These are phyloP conservation scores for Fusarium sp. DNA, from an alignment of 2,329 filamentous ascomycete species.

Conservation along the genomic window DNA sequence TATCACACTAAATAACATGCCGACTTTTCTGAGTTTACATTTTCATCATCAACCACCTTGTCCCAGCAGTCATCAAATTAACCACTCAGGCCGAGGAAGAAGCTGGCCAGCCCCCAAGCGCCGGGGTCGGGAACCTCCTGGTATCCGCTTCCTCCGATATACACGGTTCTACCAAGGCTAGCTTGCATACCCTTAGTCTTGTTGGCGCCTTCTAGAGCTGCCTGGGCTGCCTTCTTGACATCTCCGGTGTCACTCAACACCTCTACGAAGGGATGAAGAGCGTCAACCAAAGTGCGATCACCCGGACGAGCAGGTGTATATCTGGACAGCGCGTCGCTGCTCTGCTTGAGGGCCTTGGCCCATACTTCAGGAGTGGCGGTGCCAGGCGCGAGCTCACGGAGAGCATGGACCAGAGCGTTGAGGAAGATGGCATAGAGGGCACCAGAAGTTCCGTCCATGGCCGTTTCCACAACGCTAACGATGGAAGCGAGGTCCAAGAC, in stretches of 20 bases:
- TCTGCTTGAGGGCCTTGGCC: slow-evolving; percentile 76
- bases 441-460: slow-evolving; percentile 72
- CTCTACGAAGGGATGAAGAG: slow-evolving; percentile 87
- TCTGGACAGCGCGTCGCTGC: slow-evolving; percentile 75
- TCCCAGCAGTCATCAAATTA: slow-evolving; percentile 43
- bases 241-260: slow-evolving; percentile 73
- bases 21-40: neutral
- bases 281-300: slow-evolving; percentile 91
- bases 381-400: slow-evolving; percentile 57
- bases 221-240: slow-evolving; percentile 77
- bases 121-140: slow-evolving; percentile 71
- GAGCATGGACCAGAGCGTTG: slow-evolving; percentile 79
- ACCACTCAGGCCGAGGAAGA: slow-evolving; percentile 77
- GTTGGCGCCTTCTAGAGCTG: slow-evolving; percentile 79
- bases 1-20: slow-evolving; percentile 3
- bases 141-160: slow-evolving; percentile 58
- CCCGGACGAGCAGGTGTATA: slow-evolving; percentile 93
- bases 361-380: slow-evolving; percentile 57
- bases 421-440: slow-evolving; percentile 83
- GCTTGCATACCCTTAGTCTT: slow-evolving; percentile 93
- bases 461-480: slow-evolving; percentile 64
- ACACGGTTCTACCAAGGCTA: slow-evolving; percentile 73
- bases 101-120: slow-evolving; percentile 78
- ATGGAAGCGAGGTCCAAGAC: slow-evolving; percentile 64
- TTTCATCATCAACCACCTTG: neutral